phyloP scores from a whole-genome alignment of 1,284 basidiomycete species.

The Meripilus lineatus region DNA sequence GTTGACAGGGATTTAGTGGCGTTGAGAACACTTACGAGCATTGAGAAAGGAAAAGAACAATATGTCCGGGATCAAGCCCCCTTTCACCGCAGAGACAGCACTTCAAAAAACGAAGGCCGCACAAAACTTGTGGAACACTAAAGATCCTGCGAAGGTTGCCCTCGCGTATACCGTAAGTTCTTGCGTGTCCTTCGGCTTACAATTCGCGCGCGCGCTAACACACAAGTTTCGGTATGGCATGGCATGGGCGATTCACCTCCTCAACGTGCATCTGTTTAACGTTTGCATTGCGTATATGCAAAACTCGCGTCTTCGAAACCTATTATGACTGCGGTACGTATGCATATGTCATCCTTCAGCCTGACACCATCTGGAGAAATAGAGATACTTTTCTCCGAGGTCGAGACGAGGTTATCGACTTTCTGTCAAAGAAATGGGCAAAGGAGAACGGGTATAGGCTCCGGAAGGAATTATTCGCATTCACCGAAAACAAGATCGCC shows the following conservation, averaged over 20 bases:
- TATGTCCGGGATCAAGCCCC: slow-evolving; percentile 27
- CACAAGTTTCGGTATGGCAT: background rate
- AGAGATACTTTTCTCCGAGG: slow-evolving; percentile 48
- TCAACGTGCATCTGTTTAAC: background rate
- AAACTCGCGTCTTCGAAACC: no score
- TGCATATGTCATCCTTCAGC: slow-evolving; percentile 16
- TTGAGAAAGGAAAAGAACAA: background rate
- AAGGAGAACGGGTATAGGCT: slow-evolving; percentile 42
- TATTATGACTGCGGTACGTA: no score
- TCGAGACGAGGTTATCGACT: slow-evolving; percentile 40
- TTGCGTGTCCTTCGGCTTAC: no score
- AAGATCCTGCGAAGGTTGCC: slow-evolving; percentile 27
- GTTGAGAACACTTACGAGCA: background rate
- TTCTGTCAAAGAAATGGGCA: slow-evolving; percentile 53
- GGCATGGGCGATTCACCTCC: background rate
- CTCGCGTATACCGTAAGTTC: slow-evolving; percentile 44
- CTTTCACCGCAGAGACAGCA: slow-evolving; percentile 30
- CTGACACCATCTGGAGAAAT: slow-evolving; percentile 57
- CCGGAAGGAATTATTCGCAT: slow-evolving; percentile 56
- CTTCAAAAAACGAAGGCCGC: slow-evolving; percentile 31
- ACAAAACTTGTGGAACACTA: slow-evolving; percentile 32
- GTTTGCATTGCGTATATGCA: background rate
- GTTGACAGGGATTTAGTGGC: no score
- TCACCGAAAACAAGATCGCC: slow-evolving; percentile 53
- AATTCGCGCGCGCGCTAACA: background rate